Base-by-base conservation (phyloP, 176 grass and related monocot genomes). In the Aegilops umbellulata region DNA sequence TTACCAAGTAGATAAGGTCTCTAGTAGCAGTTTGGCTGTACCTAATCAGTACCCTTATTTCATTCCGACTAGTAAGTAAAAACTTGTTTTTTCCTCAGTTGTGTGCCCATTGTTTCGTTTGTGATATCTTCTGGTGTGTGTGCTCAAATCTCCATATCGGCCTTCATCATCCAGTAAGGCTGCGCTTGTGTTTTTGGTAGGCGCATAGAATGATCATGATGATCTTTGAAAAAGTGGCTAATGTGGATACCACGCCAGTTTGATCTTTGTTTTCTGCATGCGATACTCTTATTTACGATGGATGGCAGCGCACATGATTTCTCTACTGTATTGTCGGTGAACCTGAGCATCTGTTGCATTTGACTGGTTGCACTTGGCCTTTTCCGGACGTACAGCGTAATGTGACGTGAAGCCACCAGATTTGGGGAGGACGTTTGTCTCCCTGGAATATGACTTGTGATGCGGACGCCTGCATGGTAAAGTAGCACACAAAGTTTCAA, bases 1-100 rank as follows among this genome's bases (percentile, higher is more conserved):
- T 83, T 81, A 79, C 72, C 70, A 30, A 81, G 76, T 91, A 87
- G 81, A 80, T 85, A 88, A 88, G 49, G 13, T 87, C 60, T 76
- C 60, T 76, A 51, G 81, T 83, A 30, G 27, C 82, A 77, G 70
- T 87, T 84, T 88, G 69, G 61, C 49, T 84, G 77, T 84, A 81
- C 76, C 60, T 84, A 85, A 84, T 51, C 44, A 78, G 17, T 68
- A 77, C 49, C 13, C 49, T 71, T 76, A 24, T 91, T 84, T 49
- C 64, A 84, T 84, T 61, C 20, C 72, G 62, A 49, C 69, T 84
- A 65, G 55, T 10, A 67, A 83, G 53, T 65, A 76, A 91, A 75
- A 29, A 82, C 73, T 11, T 36, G 58, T 62, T 24, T 73, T 60
- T 39, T 32, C 20, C 20, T 35, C 39, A 12, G 60, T 12, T 76